These are phyloP conservation scores for Blastocystis sp. DNA, from an alignment of 352 stramenopile genomes.

Conservation along the genomic window DNA sequence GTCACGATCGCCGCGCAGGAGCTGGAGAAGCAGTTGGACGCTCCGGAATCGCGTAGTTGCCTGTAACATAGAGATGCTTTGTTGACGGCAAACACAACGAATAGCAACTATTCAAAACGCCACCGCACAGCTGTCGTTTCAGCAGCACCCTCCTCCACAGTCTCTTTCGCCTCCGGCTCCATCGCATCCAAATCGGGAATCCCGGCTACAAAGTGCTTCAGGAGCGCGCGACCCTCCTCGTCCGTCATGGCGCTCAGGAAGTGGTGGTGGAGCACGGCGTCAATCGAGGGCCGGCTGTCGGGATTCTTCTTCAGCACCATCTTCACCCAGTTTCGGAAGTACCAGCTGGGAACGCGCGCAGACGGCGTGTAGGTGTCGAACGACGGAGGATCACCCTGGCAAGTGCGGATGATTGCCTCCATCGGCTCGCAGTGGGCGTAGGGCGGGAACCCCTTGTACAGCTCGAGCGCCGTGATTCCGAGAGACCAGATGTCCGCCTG, in stretches of 20 bases:
- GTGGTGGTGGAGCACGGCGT: conserved; percentile 2
- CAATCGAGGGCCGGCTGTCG: not conserved
- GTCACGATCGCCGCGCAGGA: not conserved
- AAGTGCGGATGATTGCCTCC: conserved; percentile 47
- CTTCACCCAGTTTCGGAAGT: conserved; percentile 13
- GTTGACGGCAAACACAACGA: not conserved
- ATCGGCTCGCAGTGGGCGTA: conserved; percentile 54
- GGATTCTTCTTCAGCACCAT: conserved; percentile 54
- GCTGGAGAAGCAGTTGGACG: not conserved
- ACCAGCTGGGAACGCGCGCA: not conserved
- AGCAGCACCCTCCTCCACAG: not conserved
- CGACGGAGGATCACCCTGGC: conserved; percentile 32
- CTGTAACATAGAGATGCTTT: not conserved
- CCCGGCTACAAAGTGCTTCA: not conserved
- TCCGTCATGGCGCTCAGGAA: conserved; percentile 13
- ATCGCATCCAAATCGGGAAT: conserved; percentile 45
- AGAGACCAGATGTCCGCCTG: conserved; percentile 69
- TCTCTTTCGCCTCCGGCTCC: not conserved
- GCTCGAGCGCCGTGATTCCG: conserved; percentile 66
- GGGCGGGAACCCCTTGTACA: conserved; percentile 63
- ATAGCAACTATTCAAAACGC: not conserved
- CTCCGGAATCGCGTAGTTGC: not conserved
- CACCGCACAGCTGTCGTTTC: not conserved
- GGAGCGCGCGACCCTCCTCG: not conserved
- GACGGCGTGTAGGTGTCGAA: conserved; percentile 21